These are phyloP conservation scores for Liquidambar formosana DNA, from an alignment of 164 flowering plant species.

Conservation along the genomic window DNA sequence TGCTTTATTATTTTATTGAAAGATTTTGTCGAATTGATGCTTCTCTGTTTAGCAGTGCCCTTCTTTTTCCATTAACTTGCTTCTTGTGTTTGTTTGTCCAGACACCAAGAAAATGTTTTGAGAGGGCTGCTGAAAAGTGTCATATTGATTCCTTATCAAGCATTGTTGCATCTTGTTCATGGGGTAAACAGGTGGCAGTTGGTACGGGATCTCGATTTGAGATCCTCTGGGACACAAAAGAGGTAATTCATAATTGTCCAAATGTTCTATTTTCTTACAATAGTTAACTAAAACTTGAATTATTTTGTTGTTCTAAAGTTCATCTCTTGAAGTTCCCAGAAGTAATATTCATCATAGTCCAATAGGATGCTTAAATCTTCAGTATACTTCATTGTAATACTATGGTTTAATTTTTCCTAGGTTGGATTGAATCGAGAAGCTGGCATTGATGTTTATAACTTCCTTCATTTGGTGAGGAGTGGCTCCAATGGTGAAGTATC, in stretches of 20 bases:
- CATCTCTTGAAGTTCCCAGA: neutral
- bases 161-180: slow-evolving; percentile 88
- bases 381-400: neutral
- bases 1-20: neutral
- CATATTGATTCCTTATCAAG: slow-evolving; percentile 72
- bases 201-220: slow-evolving; percentile 92
- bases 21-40: neutral
- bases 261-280: neutral
- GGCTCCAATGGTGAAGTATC: slow-evolving; percentile 29
- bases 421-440: slow-evolving; percentile 28
- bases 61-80: neutral
- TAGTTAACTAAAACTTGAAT: neutral
- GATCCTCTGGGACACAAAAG: slow-evolving; percentile 61
- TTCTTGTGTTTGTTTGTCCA: slow-evolving; percentile 15
- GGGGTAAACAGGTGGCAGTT: slow-evolving; percentile 89
- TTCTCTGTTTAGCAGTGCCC: neutral
- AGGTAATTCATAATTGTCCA: slow-evolving; percentile 40
- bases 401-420: slow-evolving; percentile 29
- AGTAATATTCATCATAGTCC: neutral
- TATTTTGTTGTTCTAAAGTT: neutral
- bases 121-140: slow-evolving; percentile 87
- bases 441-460: slow-evolving; percentile 61
- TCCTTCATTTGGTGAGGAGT: slow-evolving; percentile 67
- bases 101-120: slow-evolving; percentile 92
- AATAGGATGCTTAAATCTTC: neutral